Base-by-base conservation (phyloP, 2,329 filamentous ascomycete genomes). In the Epichloe bromicola region DNA sequence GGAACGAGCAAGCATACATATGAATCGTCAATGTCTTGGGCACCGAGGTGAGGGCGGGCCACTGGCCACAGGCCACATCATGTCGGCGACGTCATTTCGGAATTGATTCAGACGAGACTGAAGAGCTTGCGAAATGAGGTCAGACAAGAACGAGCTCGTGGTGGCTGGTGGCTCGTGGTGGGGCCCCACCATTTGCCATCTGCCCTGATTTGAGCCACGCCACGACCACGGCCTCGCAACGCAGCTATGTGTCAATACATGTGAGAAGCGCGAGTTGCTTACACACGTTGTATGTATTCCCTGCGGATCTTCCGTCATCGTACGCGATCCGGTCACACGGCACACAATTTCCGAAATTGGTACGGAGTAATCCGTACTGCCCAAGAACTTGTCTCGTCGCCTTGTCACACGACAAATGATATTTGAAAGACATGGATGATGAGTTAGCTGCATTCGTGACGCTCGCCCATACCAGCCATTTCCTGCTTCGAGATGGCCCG, bases 141-240 rank as follows among this genome's bases (percentile, higher is more conserved):
- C 26, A 26, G 26, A 26, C 26, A 8, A 3, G 26, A 26, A 26
- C 7, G 7, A 26, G 26, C 7, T 26, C 2, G 26, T 26, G 26
- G 26, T 26, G 26, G 26, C 23, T 26, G 2, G 23, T 5, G 20
- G 2, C 7, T 26, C 2, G 26, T 26, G 26, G 26, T 26, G 26
- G 26, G 26, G 26, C 7, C 26, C 8, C 26, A 3, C 1, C 26
- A 30, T 10, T 30, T 10, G 8, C 26, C 26, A 19, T 37, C 46
- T 41, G 47, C 47, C 47, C 38, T 49, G 47, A 42, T 49, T 49
- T 48, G 19, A 46, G 41, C 41, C 41, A 44, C 41, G 23, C 41
- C 41, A 26, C 6, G 2, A 15, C 19, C 19, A n/a, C 19, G 20
- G 11, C 15, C 2, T 12, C 39, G 11, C 17, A 5, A 10, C 17